Percentiles rank a stretch among this genome's conserved stretches.
Evolutionary conservation across 768 basidiomycete species (phyloP).

Genomic region (Lentinus tigrinus): DNA sequence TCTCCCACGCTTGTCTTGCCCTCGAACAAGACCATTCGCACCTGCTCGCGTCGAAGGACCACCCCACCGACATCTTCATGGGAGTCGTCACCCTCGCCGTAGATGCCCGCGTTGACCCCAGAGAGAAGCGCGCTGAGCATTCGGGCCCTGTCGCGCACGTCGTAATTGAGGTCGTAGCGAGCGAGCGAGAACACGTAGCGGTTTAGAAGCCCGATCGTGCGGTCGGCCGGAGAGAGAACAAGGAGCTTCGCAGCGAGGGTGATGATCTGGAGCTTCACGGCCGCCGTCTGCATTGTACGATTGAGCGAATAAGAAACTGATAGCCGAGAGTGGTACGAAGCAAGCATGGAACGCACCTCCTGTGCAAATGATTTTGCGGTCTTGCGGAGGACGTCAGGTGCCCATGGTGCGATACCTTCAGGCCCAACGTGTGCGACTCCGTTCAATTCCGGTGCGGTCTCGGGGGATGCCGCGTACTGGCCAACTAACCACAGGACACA

Average conservation of each 20-base stretch:
- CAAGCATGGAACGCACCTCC: slow-evolving; percentile 50
- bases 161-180: slow-evolving; percentile 84
- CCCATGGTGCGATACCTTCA: slow-evolving; percentile 72
- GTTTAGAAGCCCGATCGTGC: slow-evolving; percentile 50
- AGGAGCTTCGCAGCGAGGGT: slow-evolving; percentile 87
- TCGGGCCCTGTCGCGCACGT: slow-evolving; percentile 87
- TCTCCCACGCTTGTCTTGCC: slow-evolving; percentile 59
- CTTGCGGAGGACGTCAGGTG: slow-evolving; percentile 86
- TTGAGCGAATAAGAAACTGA: not conserved
- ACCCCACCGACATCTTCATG: slow-evolving; percentile 63
- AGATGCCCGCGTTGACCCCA: slow-evolving; percentile 40
- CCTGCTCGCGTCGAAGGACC: slow-evolving; percentile 79
- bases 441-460: slow-evolving; percentile 19
- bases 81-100: slow-evolving; percentile 20
- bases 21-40: slow-evolving; percentile 73
- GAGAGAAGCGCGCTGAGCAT: slow-evolving; percentile 71
- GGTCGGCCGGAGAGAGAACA: slow-evolving; percentile 59
- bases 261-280: slow-evolving; percentile 81
- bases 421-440: slow-evolving; percentile 31
- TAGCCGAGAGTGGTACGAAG: not conserved
- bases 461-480: slow-evolving; percentile 68
- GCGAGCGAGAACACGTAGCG: slow-evolving; percentile 82
- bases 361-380: slow-evolving; percentile 65
- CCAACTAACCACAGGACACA: slow-evolving; percentile 93
- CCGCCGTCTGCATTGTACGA: slow-evolving; percentile 40